A percentile compares a stretch with the other conserved stretches of the same genome.
Evolutionary conservation across 768 basidiomycete genomes (phyloP).

Genomic region (Holtermanniella nyarrowii): DNA sequence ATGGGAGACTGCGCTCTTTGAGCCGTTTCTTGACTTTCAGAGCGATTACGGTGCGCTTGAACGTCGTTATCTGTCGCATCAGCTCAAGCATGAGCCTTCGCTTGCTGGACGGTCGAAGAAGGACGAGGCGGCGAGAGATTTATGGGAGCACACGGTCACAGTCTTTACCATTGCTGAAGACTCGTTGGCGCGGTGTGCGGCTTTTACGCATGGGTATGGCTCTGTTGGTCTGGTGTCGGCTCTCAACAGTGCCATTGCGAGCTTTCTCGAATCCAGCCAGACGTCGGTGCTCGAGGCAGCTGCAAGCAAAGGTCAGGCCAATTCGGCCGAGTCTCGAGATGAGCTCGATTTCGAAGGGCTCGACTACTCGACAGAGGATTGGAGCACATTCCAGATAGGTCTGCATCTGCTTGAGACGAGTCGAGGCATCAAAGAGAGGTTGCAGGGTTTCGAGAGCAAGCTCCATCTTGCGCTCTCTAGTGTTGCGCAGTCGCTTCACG

Average conservation of each 20-base stretch:
- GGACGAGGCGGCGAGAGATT: constrained; percentile 47
- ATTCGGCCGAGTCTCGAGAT: constrained; percentile 9
- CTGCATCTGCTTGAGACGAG: constrained; percentile 76
- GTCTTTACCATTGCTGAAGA: constrained; percentile 71
- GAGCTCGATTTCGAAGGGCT: constrained; percentile 51
- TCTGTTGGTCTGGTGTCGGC: constrained; percentile 61
- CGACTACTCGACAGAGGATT: constrained; percentile 82
- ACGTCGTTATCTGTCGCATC: constrained; percentile 50
- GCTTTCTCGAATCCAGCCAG: constrained; percentile 49
- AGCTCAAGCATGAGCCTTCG: constrained; percentile 13
- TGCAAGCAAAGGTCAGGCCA: background rate
- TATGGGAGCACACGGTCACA: constrained; percentile 66
- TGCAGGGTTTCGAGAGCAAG: constrained; percentile 59
- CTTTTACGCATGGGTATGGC: constrained; percentile 85
- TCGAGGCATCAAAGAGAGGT: constrained; percentile 58
- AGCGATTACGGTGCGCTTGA: constrained; percentile 73
- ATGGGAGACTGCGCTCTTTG: constrained; percentile 88
- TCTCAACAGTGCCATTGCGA: constrained; percentile 58
- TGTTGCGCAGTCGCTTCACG: background rate
- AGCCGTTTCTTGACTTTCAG: constrained; percentile 88
- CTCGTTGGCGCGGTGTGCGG: constrained; percentile 59
- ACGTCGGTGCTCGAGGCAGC: constrained; percentile 7
- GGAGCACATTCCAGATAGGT: constrained; percentile 71
- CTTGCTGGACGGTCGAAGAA: constrained; percentile 8
- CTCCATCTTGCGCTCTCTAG: constrained; percentile 49